phyloP scores from a whole-genome alignment of 2,329 filamentous ascomycete genomes.

The Alternaria hordeiaustralica region DNA sequence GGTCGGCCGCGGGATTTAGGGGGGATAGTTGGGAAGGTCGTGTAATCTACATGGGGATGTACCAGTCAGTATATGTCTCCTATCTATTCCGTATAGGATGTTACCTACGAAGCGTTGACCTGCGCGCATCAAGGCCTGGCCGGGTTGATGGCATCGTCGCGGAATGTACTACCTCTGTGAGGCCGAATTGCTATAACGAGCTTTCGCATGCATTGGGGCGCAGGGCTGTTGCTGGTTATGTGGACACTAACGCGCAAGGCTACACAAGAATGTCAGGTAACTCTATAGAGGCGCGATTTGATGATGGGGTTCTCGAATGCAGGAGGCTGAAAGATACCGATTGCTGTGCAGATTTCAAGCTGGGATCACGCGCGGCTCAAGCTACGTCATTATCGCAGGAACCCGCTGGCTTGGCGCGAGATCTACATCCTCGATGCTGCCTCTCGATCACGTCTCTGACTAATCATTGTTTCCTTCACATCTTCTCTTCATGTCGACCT shows the following conservation, averaged over 20 bases:
- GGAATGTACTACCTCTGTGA: constrained; percentile 30
- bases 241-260: background rate
- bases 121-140: constrained; percentile 50
- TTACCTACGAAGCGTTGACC: constrained; percentile 58
- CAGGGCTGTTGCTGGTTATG: background rate
- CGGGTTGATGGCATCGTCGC: constrained; percentile 36
- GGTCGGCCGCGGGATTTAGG: constrained; percentile 69
- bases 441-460: background rate
- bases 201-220: constrained; percentile 19
- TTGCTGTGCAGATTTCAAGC: constrained; percentile 9
- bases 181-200: constrained; percentile 9
- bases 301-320: background rate
- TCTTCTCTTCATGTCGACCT: background rate
- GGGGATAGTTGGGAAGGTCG: constrained; percentile 79
- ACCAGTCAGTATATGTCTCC: background rate
- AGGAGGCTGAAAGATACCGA: background rate
- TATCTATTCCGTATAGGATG: background rate
- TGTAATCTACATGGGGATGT: constrained; percentile 60
- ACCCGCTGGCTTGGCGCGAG: constrained; percentile 9
- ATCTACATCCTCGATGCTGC: background rate
- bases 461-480: background rate
- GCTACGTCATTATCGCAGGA: constrained; percentile 10
- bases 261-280: background rate
- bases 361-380: constrained; percentile 6
- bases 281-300: background rate